phyloP scores from a whole-genome alignment of 148 eudicot species.

The Fagopyrum homotropicum region DNA sequence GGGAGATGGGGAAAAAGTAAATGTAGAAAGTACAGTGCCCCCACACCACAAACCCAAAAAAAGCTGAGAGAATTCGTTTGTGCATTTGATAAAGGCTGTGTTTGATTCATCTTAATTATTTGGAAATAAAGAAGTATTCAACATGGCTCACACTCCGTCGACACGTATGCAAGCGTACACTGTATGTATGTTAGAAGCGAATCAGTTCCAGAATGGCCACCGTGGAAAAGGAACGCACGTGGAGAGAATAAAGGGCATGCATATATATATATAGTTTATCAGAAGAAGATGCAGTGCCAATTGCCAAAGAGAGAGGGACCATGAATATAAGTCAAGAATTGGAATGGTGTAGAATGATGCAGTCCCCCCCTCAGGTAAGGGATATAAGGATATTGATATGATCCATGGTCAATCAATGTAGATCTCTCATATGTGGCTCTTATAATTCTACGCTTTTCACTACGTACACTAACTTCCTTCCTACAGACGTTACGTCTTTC shows the following conservation, averaged over 20 bases:
- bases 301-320: background rate
- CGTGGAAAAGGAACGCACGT: slow-evolving; percentile 11
- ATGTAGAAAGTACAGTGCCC: background rate
- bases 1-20: slow-evolving; percentile 12
- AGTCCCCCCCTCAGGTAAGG: background rate
- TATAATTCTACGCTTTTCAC: background rate
- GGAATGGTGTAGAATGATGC: background rate
- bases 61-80: background rate
- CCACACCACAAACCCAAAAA: background rate
- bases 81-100: background rate
- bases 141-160: background rate
- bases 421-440: slow-evolving; percentile 8
- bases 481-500: background rate
- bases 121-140: too few species aligned
- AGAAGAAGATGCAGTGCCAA: background rate
- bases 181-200: background rate
- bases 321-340: background rate
- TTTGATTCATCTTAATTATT: background rate
- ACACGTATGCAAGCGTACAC: background rate
- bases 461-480: background rate
- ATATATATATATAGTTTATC: background rate
- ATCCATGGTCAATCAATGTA: background rate
- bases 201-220: background rate
- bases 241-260: slow-evolving; percentile 9
- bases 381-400: slow-evolving; percentile 6